Conservation (phyloP, 192 early-diverging fungal genomes). For the Geranomyces michiganensis region DNA sequence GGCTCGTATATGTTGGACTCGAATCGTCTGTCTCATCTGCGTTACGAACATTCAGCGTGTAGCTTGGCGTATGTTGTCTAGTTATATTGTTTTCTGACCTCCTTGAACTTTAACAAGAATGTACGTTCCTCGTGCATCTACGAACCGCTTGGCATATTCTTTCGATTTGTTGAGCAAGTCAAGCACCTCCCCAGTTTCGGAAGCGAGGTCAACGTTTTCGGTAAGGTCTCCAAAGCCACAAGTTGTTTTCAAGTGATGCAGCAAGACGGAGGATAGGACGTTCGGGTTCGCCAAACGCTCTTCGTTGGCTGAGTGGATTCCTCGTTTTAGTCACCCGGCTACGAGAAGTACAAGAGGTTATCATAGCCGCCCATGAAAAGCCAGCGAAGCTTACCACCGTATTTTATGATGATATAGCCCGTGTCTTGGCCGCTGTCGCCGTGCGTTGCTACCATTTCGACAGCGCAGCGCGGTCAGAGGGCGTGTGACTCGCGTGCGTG, state of each 20-base stretch:
- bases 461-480: too few species aligned
- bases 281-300: constrained; percentile 58
- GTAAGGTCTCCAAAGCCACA: constrained; percentile 40
- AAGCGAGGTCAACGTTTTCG: constrained; percentile 54
- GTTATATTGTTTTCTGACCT: constrained; percentile 33
- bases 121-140: constrained; percentile 55
- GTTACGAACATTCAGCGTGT: background rate
- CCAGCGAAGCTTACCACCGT: constrained; percentile 37
- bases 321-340: too few species aligned
- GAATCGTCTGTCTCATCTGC: constrained; percentile 51
- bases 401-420: constrained; percentile 47
- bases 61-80: background rate
- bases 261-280: constrained; percentile 49
- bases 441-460: too few species aligned
- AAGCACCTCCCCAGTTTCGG: constrained; percentile 58
- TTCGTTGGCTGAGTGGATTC: constrained; percentile 46
- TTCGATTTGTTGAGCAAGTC: constrained; percentile 53
- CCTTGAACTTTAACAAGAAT: constrained; percentile 67
- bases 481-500: too few species aligned
- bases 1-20: constrained; percentile 42
- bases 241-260: constrained; percentile 45
- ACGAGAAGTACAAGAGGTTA: too few species aligned
- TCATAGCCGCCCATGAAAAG: too few species aligned
- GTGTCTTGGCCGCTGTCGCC: constrained; percentile 7
- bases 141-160: constrained; percentile 59